A percentile compares a stretch with the other conserved stretches of the same genome.
Conservation (phyloP, 2,329 filamentous ascomycete genomes). For the Aspergillus hiratsukae region DNA sequence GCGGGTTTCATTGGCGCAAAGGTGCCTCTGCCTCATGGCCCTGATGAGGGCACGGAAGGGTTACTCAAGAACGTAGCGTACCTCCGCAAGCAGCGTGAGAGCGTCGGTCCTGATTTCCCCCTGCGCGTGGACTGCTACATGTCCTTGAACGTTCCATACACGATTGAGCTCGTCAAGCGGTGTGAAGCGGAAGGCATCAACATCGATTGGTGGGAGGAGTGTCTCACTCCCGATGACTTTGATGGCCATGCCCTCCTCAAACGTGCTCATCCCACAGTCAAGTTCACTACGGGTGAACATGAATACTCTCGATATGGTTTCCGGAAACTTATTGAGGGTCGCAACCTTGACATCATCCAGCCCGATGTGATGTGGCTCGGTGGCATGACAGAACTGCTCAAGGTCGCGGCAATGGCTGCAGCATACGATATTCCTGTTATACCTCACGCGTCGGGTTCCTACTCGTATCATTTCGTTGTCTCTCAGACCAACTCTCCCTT, state of each 20-base stretch:
- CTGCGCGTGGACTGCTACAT: conserved; percentile 97
- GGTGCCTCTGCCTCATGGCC: conserved; percentile 83
- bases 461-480: conserved; percentile 94
- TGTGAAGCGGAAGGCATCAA: conserved; percentile 74
- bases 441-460: conserved; percentile 88
- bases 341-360: conserved; percentile 90
- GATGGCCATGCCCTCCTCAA: conserved; percentile 89
- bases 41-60: conserved; percentile 77
- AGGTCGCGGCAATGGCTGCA: conserved; percentile 80
- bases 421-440: conserved; percentile 94
- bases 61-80: conserved; percentile 88
- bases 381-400: conserved; percentile 85
- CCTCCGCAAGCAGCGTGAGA: conserved; percentile 75
- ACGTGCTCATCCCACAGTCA: conserved; percentile 80
- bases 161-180: conserved; percentile 81
- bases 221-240: conserved; percentile 82
- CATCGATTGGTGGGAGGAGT: conserved; percentile 98
- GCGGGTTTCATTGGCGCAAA: conserved; percentile 93
- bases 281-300: conserved; percentile 95
- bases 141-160: conserved; percentile 89
- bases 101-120: conserved; percentile 83
- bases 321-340: conserved; percentile 86
- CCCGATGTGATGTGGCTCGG: conserved; percentile 98
- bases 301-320: conserved; percentile 94
- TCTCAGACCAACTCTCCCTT: conserved; percentile 91